Evolutionary conservation across 2,329 filamentous ascomycete species (phyloP), one percentile per base, ranked within the genome.

Genomic region (Beauveria varroae): DNA sequence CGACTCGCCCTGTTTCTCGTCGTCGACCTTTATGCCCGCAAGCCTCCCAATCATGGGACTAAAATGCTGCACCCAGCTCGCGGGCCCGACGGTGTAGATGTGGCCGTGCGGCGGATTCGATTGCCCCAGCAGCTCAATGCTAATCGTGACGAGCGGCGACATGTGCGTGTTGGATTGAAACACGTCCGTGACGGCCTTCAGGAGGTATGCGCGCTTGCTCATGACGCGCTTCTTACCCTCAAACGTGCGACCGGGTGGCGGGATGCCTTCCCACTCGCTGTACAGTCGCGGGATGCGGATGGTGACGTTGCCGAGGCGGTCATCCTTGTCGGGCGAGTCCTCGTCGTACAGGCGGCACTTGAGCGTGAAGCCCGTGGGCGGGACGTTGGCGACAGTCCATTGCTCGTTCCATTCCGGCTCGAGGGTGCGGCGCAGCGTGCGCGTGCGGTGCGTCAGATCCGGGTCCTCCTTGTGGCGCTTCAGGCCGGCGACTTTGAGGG

Each of bases 311-410:
- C 93, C 93, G 22, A 98, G 81, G 28, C 91, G 83, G 74, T 98
- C 93, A 70, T 98, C 89, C 65, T 89, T 85, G 71, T 97, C 90
- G 1, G 87, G 85, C 40, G 87, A 86, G 74, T 98, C 93, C 72
- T 98, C 93, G 69, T 98, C 93, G 74, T 93, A 96, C 20, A 98
- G 75, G 58, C 90, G 84, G 64, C 90, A 91, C 72, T 96, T 96
- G 67, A 98, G 81, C 61, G 81, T 83, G 75, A 96, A 96, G 4
- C 93, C 93, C 0, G 83, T 85, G 0, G 86, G 78, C 0, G 93
- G 93, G 2, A 97, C 82, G 67, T 96, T 96, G 63, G 90, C 91
- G 26, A 98, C 88, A 24, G 91, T 81, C 93, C 93, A 98, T 63
- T 91, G 83, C 43, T 87, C 85, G 53, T 96, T 82, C 93, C 93